Conservation (phyloP, 805 yeast genomes). For the Torulaspora indica region DNA sequence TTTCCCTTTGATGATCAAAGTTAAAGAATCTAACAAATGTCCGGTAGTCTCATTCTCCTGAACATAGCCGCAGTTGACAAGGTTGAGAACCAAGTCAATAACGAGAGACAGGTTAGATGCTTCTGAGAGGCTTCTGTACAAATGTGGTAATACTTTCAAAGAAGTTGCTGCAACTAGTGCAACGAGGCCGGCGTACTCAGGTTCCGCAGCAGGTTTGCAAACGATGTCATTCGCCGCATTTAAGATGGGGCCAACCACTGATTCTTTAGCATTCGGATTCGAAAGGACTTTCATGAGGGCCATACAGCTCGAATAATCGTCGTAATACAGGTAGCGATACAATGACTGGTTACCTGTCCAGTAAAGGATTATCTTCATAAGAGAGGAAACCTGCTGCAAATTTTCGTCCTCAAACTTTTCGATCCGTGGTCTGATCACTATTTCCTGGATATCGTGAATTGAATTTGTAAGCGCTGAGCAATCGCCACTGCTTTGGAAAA, state of each 20-base stretch:
- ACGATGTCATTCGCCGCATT: constrained; percentile 50
- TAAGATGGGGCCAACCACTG: constrained; percentile 54
- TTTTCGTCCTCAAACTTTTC: constrained; percentile 67
- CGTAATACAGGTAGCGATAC: constrained; percentile 49
- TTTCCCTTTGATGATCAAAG: constrained; percentile 57
- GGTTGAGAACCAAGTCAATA: constrained; percentile 45
- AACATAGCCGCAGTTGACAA: constrained; percentile 56
- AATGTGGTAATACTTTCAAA: constrained; percentile 46
- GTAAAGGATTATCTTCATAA: constrained; percentile 58
- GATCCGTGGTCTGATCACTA: constrained; percentile 62
- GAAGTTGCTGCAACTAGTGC: constrained; percentile 56
- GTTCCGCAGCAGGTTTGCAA: constrained; percentile 38
- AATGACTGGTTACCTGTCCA: constrained; percentile 51
- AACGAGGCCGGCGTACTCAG: constrained; percentile 46
- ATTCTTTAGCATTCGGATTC: constrained; percentile 56
- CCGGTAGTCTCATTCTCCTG: constrained; percentile 51
- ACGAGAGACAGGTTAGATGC: constrained; percentile 49
- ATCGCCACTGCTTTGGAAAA: constrained; percentile 52
- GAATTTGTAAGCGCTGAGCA: constrained; percentile 53
- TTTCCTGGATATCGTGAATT: constrained; percentile 46
- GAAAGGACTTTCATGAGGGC: constrained; percentile 54
- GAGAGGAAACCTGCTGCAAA: constrained; percentile 74
- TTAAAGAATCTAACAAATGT: constrained; percentile 52
- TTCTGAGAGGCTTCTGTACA: constrained; percentile 39
- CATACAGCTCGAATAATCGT: constrained; percentile 49